These are phyloP conservation scores for Naganishia friedmannii DNA, from an alignment of 768 basidiomycete genomes.

Conservation along the genomic window DNA sequence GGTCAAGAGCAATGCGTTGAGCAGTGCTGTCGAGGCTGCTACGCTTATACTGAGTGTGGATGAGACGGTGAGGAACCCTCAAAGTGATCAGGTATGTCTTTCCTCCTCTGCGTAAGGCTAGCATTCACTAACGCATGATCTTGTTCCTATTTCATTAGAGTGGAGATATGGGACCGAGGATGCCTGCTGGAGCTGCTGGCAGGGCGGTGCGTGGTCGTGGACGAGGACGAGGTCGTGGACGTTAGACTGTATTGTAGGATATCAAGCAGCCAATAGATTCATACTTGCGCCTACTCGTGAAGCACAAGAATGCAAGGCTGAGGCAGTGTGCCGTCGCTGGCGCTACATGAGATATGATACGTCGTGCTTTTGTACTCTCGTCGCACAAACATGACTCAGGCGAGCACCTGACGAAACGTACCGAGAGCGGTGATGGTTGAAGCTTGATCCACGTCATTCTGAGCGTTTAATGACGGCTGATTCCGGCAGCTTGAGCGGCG, in stretches of 20 bases:
- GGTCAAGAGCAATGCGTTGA: conserved; percentile 91
- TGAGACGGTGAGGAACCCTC: conserved; percentile 93
- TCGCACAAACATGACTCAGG: too few relatives aligned
- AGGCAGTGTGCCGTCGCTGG: too few relatives aligned
- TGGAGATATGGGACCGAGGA: conserved; percentile 72
- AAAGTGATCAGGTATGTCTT: conserved; percentile 73
- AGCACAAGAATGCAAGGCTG: background rate
- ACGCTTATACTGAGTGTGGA: conserved; percentile 93
- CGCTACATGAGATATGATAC: too few relatives aligned
- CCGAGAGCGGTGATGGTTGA: too few relatives aligned
- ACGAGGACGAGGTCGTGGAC: background rate
- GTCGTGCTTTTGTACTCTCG: too few relatives aligned
- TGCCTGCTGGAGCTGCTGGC: conserved; percentile 86
- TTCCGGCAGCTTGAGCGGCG: background rate
- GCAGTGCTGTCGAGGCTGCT: conserved; percentile 92
- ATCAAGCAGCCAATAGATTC: background rate
- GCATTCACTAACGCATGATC: background rate
- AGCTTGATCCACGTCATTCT: background rate
- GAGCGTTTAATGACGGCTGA: background rate
- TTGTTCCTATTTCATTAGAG: conserved; percentile 56
- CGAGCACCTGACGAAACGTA: too few relatives aligned
- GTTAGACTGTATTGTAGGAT: conserved; percentile 9
- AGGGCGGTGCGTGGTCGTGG: conserved; percentile 46
- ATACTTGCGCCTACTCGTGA: background rate
- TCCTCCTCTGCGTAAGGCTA: background rate